These are phyloP conservation scores for Fusarium goolgardi DNA, from an alignment of 2,329 filamentous ascomycete species.

Conservation along the genomic window DNA sequence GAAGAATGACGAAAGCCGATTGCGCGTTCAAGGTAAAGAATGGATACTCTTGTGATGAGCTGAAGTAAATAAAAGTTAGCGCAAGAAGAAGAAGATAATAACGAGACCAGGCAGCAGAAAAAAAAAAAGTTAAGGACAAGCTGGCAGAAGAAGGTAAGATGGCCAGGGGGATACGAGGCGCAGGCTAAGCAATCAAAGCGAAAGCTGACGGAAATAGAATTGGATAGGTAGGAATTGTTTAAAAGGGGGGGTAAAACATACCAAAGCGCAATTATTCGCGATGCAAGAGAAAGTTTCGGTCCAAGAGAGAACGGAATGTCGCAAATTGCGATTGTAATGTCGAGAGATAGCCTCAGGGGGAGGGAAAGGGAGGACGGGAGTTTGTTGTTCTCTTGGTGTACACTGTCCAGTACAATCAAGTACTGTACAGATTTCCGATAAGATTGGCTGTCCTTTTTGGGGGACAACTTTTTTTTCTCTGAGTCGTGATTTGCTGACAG, in stretches of 20 bases:
- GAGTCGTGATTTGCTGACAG: constrained; percentile 36
- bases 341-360: constrained; percentile 3
- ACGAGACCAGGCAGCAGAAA: constrained; percentile 28
- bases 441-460: constrained; percentile 28
- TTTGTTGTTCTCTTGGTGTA: constrained; percentile 9
- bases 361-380: constrained; percentile 20
- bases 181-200: constrained; percentile 22
- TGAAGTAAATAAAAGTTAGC: constrained; percentile 31
- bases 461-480: constrained; percentile 22
- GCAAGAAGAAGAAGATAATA: constrained; percentile 10
- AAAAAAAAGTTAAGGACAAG: constrained; percentile 41
- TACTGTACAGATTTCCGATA: constrained; percentile 29
- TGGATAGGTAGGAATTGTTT: constrained; percentile 1
- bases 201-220: constrained; percentile 16
- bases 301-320: constrained; percentile 36
- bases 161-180: constrained; percentile 36
- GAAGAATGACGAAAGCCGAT: constrained; percentile 37
- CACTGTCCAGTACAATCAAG: constrained; percentile 9
- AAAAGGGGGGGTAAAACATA: constrained; percentile 29
- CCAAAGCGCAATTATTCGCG: constrained; percentile 17
- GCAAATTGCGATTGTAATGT: constrained; percentile 23
- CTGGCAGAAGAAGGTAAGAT: constrained; percentile 35
- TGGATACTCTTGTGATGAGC: constrained; percentile 36
- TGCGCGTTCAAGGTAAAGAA: constrained; percentile 41
- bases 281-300: constrained; percentile 11